Base-by-base conservation (phyloP, 345 rosid species). In the Rubroshorea leprosula region DNA sequence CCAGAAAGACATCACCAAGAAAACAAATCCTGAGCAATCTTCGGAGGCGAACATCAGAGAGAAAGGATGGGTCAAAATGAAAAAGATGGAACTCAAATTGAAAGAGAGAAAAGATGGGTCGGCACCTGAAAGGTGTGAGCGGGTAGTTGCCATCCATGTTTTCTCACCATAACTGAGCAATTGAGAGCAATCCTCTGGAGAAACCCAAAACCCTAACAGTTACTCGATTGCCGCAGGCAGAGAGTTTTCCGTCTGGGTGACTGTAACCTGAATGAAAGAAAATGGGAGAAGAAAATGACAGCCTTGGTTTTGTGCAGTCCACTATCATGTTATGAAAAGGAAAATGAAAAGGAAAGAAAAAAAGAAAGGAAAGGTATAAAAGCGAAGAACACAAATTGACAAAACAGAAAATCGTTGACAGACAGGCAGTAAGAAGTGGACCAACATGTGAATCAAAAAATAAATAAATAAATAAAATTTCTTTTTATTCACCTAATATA, bases 121-220 rank as follows among this genome's bases (percentile, higher is more conserved):
- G 11, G 29, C 69, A 86, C 98, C 97, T 92, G 97, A 31, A 86
- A 83, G 49, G 90, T 86, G 70, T 92, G 98, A 13, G 98, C 98
- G 19, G 98, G 98, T 8, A 92, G 80, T 65, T 92, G 91, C 98
- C 97, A 92, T 55, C 98, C 98, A 74, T 92, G 97, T 71, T 84
- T 89, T 74, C 98, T 84, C 84, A 72, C 91, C 98, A 92, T 89
- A 47, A 38, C 85, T 79, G 20, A 64, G 23, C 51, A 43, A 60
- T 58, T 48, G 65, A 61, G 57, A 61, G 57, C 49, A 29, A n/a
- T 2, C 13, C 16, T 14, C 50, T 23, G 39, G 18, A 27, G 64
- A 70, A 61, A 55, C 50, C 63, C 48, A 58, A 70, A 76, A 69
- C 77, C 69, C 80, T 76, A 68, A 56, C 53, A 56, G 43, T 35